Percentiles rank a stretch among this genome's conserved stretches.
These are phyloP conservation scores for Dioscorea zingiberensis DNA, from an alignment of 106 monocot species.

Conservation along the genomic window DNA sequence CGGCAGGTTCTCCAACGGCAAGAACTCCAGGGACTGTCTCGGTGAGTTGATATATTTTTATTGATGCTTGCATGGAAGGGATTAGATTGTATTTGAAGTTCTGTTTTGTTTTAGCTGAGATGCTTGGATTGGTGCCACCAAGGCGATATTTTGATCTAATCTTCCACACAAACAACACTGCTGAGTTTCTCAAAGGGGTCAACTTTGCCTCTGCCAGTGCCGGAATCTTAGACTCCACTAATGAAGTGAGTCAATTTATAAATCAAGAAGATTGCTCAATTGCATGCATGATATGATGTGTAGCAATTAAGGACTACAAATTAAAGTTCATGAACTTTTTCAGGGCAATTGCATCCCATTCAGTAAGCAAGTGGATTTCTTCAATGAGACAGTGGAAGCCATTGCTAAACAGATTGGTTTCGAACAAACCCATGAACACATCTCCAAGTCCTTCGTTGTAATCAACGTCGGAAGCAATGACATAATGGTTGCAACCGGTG, in stretches of 20 bases:
- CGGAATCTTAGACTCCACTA: conserved; percentile 55
- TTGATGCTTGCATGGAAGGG: no score
- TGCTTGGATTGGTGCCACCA: conserved; percentile 42
- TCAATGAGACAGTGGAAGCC: no score
- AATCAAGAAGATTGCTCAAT: no score
- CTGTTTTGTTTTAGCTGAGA: conserved; percentile 45
- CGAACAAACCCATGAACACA: no score
- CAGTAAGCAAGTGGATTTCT: no score
- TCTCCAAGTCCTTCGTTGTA: conserved; percentile 54
- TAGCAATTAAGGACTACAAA: no score
- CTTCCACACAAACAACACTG: conserved; percentile 13
- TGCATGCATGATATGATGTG: neutral
- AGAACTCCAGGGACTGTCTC: conserved; percentile 47
- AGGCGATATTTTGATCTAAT: conserved; percentile 49
- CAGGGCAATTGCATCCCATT: no score
- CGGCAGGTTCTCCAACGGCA: conserved; percentile 66
- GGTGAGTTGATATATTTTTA: conserved; percentile 4
- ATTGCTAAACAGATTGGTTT: no score
- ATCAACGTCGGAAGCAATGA: conserved; percentile 74
- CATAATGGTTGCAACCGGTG: no score
- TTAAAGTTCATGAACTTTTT: no score
- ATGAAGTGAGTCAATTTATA: conserved; percentile 42
- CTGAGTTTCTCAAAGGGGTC: conserved; percentile 47
- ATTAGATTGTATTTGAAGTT: no score
- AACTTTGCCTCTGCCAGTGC: conserved; percentile 83